Conservation (phyloP, 192 early-diverging fungal genomes). For the Dispira parvispora region DNA sequence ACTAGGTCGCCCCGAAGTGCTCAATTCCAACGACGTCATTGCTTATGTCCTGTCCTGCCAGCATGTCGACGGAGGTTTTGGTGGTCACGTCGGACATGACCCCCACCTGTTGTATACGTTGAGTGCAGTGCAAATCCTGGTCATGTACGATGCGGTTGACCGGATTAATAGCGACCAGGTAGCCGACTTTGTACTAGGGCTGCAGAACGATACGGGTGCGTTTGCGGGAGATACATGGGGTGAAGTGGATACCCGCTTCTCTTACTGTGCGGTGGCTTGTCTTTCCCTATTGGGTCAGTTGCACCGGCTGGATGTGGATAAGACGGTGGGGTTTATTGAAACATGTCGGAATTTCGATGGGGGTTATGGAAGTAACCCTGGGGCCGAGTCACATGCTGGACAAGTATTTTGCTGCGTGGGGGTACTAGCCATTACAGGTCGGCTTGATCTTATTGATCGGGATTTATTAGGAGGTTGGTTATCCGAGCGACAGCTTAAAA, state of each 20-base stretch:
- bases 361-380: slow-evolving; percentile 78
- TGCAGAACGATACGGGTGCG: slow-evolving; percentile 46
- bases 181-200: slow-evolving; percentile 41
- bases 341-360: slow-evolving; percentile 90
- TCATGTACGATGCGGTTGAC: slow-evolving; percentile 66
- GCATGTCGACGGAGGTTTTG: slow-evolving; percentile 69
- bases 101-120: slow-evolving; percentile 83
- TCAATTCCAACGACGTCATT: slow-evolving; percentile 57
- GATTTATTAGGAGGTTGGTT: slow-evolving; percentile 87
- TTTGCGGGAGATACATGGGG: slow-evolving; percentile 86
- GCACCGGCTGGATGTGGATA: slow-evolving; percentile 44
- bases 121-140: slow-evolving; percentile 76
- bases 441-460: slow-evolving; percentile 58
- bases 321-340: slow-evolving; percentile 52
- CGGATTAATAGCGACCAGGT: slow-evolving; percentile 45
- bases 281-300: slow-evolving; percentile 59
- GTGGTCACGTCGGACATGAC: slow-evolving; percentile 73
- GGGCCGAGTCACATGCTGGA: slow-evolving; percentile 82
- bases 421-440: slow-evolving; percentile 63
- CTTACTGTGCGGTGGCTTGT: slow-evolving; percentile 65
- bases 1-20: slow-evolving; percentile 39
- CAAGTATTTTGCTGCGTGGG: slow-evolving; percentile 90
- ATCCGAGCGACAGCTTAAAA: slow-evolving; percentile 77
- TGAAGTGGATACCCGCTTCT: slow-evolving; percentile 88
- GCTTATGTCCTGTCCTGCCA: slow-evolving; percentile 67